phyloP scores from a whole-genome alignment of 352 stramenopile genomes.

The Pythium apleroticum region DNA sequence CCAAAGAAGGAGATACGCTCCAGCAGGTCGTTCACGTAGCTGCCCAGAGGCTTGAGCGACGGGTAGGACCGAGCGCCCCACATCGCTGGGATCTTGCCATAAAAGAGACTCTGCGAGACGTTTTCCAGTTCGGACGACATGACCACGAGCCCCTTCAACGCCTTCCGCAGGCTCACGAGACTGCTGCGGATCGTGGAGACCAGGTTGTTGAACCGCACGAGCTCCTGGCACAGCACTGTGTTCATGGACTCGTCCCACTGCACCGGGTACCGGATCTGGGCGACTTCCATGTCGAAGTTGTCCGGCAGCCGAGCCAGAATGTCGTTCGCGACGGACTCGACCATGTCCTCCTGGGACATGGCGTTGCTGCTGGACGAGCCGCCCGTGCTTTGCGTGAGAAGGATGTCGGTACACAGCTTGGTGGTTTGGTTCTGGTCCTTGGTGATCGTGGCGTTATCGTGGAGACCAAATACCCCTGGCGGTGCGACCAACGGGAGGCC shows the following conservation, averaged over 20 bases:
- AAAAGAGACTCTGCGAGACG: conserved; percentile 90
- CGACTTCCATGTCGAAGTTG: conserved; percentile 93
- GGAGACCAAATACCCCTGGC: conserved; percentile 91
- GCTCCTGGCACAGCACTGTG: conserved; percentile 92
- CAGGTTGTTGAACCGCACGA: conserved; percentile 94
- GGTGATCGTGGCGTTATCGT: conserved; percentile 94
- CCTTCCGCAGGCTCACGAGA: conserved; percentile 86
- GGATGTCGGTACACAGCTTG: conserved; percentile 92
- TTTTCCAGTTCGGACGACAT: conserved; percentile 95
- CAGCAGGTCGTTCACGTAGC: conserved; percentile 91
- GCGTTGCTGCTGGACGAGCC: conserved; percentile 56
- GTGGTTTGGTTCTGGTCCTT: conserved; percentile 94
- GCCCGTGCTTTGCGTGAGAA: conserved; percentile 88
- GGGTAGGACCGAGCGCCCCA: conserved; percentile 92
- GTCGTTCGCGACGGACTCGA: conserved; percentile 83
- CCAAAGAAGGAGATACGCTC: conserved; percentile 90
- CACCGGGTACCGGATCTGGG: conserved; percentile 90
- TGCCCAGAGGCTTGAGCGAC: conserved; percentile 90
- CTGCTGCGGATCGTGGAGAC: conserved; percentile 84
- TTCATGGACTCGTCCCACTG: conserved; percentile 94
- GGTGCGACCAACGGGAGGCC: conserved; percentile 81
- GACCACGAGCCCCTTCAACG: conserved; percentile 92
- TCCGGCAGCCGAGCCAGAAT: conserved; percentile 84
- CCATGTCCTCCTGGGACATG: conserved; percentile 89
- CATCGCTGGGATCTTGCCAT: conserved; percentile 89